phyloP scores from a whole-genome alignment of 202 grass and related monocot species.

The Elaeis oleifera region DNA sequence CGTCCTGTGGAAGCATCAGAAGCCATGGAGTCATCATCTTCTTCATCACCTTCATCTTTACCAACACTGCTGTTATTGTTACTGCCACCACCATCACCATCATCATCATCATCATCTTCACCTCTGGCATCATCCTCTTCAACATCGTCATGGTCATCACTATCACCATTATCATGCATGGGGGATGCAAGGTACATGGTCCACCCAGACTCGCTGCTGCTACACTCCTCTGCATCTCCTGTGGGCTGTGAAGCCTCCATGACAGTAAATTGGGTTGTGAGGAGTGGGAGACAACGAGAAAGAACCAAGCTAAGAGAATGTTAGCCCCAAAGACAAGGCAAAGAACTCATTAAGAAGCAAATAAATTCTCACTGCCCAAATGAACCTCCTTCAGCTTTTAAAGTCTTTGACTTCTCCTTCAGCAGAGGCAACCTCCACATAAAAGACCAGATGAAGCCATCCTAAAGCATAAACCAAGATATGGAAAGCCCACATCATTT shows the following conservation, averaged over 20 bases:
- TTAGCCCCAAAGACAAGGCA: neutral
- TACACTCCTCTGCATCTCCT: conserved; percentile 68
- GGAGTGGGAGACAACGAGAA: conserved; percentile 4
- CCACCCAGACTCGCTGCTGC: conserved; percentile 88
- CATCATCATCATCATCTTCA: conserved; percentile 32
- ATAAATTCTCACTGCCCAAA: neutral
- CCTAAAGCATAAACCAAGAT: neutral
- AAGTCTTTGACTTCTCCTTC: no score
- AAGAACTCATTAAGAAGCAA: neutral
- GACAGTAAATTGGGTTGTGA: conserved; percentile 1
- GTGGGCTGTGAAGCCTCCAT: conserved; percentile 55
- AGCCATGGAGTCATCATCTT: conserved; percentile 78
- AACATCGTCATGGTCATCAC: conserved; percentile 3
- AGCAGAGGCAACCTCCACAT: neutral
- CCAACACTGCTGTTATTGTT: conserved; percentile 30
- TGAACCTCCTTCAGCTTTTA: no score
- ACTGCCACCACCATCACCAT: conserved; percentile 3
- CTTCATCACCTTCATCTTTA: conserved; percentile 31
- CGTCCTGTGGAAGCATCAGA: conserved; percentile 90
- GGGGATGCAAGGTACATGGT: conserved; percentile 89
- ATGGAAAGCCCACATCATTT: conserved; percentile 9
- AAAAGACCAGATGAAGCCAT: neutral
- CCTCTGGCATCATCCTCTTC: conserved; percentile 29
- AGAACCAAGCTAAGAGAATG: conserved; percentile 3
- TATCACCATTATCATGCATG: conserved; percentile 36